A percentile compares a stretch with the other conserved stretches of the same genome.
These are phyloP conservation scores for Astrephomene gubernaculifera DNA, from an alignment of 139 green algal species.

Conservation along the genomic window DNA sequence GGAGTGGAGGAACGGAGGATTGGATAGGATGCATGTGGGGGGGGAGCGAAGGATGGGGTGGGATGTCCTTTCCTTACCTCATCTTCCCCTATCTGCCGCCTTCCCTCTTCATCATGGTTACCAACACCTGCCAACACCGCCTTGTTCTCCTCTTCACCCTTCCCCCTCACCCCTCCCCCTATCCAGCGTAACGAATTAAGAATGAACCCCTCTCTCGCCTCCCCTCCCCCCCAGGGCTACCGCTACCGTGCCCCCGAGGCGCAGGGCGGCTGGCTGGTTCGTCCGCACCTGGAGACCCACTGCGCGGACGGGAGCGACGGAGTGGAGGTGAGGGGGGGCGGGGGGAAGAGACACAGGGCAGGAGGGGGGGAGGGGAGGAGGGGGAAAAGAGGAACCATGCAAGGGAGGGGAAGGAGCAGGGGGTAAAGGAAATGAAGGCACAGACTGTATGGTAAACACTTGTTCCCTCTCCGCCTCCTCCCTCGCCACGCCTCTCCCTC, in stretches of 20 bases:
- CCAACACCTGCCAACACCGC: background rate
- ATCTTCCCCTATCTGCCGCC: background rate
- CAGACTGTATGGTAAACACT: no score
- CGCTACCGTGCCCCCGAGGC: conserved; percentile 34
- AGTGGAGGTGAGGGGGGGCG: background rate
- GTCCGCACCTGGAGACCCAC: conserved; percentile 63
- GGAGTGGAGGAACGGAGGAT: background rate
- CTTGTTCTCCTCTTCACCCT: background rate
- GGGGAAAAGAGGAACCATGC: background rate
- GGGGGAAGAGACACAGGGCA: no score
- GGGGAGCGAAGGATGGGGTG: background rate
- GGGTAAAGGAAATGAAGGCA: no score
- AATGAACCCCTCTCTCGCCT: background rate
- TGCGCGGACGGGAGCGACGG: conserved; percentile 31
- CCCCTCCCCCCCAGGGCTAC: background rate
- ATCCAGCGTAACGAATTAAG: background rate
- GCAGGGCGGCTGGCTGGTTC: conserved; percentile 61
- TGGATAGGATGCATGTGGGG: no score
- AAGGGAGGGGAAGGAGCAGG: no score
- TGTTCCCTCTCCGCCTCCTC: background rate
- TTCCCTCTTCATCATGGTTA: background rate
- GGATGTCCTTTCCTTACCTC: background rate
- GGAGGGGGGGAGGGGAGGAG: background rate
- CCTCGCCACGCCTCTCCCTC: background rate
- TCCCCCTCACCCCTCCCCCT: background rate